These are phyloP conservation scores for Arabis hirsuta DNA, from an alignment of 345 rosid species.

Conservation along the genomic window DNA sequence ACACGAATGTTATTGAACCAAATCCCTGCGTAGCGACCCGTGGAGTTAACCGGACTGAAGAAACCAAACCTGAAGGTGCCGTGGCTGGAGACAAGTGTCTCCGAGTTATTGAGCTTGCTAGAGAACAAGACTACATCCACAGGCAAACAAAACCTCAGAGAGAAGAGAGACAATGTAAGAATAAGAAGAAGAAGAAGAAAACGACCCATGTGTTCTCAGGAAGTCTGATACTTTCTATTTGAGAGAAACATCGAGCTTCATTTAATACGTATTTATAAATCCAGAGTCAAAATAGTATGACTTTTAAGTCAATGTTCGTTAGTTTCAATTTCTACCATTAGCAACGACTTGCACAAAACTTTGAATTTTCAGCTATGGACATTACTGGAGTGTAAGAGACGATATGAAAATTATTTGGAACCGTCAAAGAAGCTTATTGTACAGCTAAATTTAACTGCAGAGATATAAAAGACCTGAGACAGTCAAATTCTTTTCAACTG, in stretches of 20 bases:
- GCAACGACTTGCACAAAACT: not conserved
- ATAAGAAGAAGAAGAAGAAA: constrained; percentile 17
- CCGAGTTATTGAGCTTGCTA: constrained; percentile 43
- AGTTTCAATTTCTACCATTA: constrained; percentile 14
- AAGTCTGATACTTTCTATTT: not conserved
- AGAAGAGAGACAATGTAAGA: constrained; percentile 32
- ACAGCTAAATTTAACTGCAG: constrained; percentile 1
- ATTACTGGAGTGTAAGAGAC: constrained; percentile 21
- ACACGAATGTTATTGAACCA: constrained; percentile 46
- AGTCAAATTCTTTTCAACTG: constrained; percentile 18
- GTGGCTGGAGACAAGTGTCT: constrained; percentile 37
- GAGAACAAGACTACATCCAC: constrained; percentile 37
- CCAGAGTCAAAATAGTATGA: constrained; percentile 5
- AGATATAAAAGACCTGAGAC: constrained; percentile 17
- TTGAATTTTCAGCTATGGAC: constrained; percentile 8
- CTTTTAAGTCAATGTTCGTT: constrained; percentile 5
- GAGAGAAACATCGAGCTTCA: constrained; percentile 6
- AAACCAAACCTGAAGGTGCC: constrained; percentile 53
- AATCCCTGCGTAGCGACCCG: constrained; percentile 52
- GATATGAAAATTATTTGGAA: constrained; percentile 16
- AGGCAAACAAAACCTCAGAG: constrained; percentile 26
- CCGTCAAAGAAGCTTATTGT: constrained; percentile 13
- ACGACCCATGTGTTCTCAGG: constrained; percentile 18
- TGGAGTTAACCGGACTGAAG: constrained; percentile 53
- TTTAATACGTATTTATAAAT: constrained; percentile 16